Conservation (phyloP, 768 basidiomycete species). For the Tephrocybe sp. region DNA sequence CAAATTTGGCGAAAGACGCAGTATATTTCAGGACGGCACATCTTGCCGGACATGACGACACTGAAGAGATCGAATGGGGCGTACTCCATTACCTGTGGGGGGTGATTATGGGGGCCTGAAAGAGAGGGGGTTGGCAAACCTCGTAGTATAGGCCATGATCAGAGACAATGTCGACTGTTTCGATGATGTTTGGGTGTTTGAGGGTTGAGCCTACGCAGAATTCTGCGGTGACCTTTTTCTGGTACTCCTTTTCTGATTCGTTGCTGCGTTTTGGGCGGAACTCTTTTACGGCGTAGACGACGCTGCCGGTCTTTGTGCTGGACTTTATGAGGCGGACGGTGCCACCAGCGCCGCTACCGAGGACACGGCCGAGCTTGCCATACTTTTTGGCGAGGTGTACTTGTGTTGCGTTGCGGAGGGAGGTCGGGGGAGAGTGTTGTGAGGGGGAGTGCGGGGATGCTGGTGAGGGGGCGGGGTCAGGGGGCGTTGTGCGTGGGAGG, state of each 20-base stretch:
- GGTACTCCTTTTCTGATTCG: constrained; percentile 95
- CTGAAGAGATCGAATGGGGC: constrained; percentile 98
- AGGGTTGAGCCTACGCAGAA: constrained; percentile 96
- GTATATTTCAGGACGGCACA: constrained; percentile 97
- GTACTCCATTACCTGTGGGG: constrained; percentile 92
- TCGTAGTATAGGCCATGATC: constrained; percentile 99
- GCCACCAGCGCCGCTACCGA: constrained; percentile 97
- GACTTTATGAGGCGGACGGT: constrained; percentile 96
- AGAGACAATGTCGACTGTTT: constrained; percentile 96
- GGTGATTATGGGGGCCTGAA: constrained; percentile 11
- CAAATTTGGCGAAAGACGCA: constrained; percentile 99
- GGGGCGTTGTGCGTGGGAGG: constrained; percentile 31
- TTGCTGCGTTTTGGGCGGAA: constrained; percentile 87
- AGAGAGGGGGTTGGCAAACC: constrained; percentile 47
- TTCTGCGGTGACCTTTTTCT: constrained; percentile 99
- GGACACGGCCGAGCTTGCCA: constrained; percentile 95
- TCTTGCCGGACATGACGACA: constrained; percentile 99
- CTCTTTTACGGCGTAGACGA: constrained; percentile 95
- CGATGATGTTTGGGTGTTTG: constrained; percentile 94
- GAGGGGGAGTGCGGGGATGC: constrained; percentile 23
- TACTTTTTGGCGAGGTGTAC: constrained; percentile 98
- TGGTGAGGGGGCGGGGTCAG: constrained; percentile 20
- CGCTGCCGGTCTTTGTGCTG: constrained; percentile 73
- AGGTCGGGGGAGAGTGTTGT: constrained; percentile 28
- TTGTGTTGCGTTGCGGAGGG: constrained; percentile 79